These are phyloP conservation scores for Kodamaea sagamina DNA, from an alignment of 805 yeast genomes.

Conservation along the genomic window DNA sequence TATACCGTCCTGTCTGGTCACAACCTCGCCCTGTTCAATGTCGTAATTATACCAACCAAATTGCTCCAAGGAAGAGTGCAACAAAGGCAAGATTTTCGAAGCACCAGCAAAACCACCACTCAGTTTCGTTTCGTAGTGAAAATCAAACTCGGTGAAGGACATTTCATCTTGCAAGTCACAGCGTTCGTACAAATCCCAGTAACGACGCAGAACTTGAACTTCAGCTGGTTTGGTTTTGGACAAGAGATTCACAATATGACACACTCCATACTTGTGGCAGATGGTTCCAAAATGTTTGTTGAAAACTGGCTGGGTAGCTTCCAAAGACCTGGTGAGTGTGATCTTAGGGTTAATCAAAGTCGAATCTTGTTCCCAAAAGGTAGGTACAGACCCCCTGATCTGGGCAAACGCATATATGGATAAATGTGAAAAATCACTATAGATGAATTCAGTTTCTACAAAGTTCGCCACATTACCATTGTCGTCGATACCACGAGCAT, in stretches of 20 bases:
- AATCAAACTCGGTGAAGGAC: conserved; percentile 81
- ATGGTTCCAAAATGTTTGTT: conserved; percentile 75
- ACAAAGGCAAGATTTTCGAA: conserved; percentile 58
- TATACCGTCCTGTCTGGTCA: conserved; percentile 83
- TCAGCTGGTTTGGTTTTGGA: conserved; percentile 77
- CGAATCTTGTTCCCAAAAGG: conserved; percentile 97
- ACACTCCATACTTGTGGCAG: conserved; percentile 76
- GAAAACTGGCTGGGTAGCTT: conserved; percentile 91
- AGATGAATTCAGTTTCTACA: conserved; percentile 71
- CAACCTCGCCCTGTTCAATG: conserved; percentile 49
- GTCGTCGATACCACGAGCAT: conserved; percentile 90
- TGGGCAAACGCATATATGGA: conserved; percentile 76
- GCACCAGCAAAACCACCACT: conserved; percentile 89
- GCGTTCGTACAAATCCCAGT: conserved; percentile 53
- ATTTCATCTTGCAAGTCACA: conserved; percentile 32
- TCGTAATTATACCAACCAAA: conserved; percentile 86
- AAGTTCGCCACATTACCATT: conserved; percentile 59
- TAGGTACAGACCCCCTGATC: conserved; percentile 94
- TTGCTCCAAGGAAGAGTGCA: conserved; percentile 66
- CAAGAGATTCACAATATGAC: conserved; percentile 84
- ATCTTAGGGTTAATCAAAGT: conserved; percentile 90
- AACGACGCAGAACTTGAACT: conserved; percentile 66
- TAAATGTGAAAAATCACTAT: conserved; percentile 47
- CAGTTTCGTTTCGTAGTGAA: conserved; percentile 85
- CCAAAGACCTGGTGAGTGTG: conserved; percentile 81